phyloP scores from a whole-genome alignment of 345 rosid genomes.

The Aegle marmelos region DNA sequence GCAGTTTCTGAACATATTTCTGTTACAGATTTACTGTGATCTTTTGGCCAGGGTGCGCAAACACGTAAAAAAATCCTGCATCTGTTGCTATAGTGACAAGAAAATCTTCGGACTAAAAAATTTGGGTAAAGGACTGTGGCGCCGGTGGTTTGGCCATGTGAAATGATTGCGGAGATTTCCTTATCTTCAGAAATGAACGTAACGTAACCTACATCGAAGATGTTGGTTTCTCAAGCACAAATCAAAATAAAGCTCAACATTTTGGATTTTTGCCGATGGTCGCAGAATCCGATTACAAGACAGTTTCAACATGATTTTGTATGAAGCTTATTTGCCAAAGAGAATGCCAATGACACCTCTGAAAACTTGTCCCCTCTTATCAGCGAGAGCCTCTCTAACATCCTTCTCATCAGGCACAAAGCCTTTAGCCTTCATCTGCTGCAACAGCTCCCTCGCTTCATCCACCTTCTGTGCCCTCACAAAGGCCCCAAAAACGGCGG shows the following conservation, averaged over 20 bases:
- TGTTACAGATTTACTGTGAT: background rate
- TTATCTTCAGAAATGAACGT: too few relatives aligned
- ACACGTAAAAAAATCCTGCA: background rate
- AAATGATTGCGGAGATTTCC: too few relatives aligned
- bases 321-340: slow-evolving; percentile 34
- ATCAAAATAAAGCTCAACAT: background rate
- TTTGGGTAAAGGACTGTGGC: too few relatives aligned
- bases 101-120: background rate
- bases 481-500: slow-evolving; percentile 55
- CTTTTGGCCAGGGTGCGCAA: background rate
- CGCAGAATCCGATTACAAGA: background rate
- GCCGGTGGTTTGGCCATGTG: too few relatives aligned
- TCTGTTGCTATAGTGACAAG: background rate
- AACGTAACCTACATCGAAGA: background rate
- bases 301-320: background rate
- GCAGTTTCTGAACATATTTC: background rate
- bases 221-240: background rate
- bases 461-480: slow-evolving; percentile 41
- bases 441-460: slow-evolving; percentile 44
- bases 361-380: slow-evolving; percentile 43
- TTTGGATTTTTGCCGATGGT: background rate
- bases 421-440: slow-evolving; percentile 47
- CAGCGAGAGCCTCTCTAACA: slow-evolving; percentile 38
- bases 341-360: slow-evolving; percentile 46
- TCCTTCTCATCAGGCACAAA: slow-evolving; percentile 51